These are phyloP conservation scores for Kodamaea ohmeri DNA, from an alignment of 1,139 yeast species.

Conservation along the genomic window DNA sequence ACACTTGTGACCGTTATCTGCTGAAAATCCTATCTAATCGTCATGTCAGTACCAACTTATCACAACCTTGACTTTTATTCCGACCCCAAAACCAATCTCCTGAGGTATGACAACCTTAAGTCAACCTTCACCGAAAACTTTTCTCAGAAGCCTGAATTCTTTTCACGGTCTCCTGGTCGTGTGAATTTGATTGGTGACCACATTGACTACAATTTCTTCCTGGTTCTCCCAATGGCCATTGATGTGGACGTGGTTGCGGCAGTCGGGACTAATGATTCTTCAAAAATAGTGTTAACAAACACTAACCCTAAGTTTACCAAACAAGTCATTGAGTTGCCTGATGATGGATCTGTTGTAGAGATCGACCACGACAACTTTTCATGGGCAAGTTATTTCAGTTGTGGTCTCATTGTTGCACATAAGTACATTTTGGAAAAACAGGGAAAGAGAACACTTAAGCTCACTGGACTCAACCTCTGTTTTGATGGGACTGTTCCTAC, in stretches of 20 bases:
- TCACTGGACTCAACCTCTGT: slow-evolving; percentile 2
- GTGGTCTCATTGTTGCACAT: slow-evolving; percentile 4
- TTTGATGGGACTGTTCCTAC: slow-evolving; percentile 6
- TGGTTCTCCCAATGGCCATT: slow-evolving; percentile 6
- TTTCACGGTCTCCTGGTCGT: slow-evolving; percentile 4
- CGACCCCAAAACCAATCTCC: not conserved
- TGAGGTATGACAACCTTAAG: not conserved
- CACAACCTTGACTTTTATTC: slow-evolving; percentile 3
- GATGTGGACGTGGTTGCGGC: slow-evolving; percentile 6
- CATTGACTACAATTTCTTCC: slow-evolving; percentile 6
- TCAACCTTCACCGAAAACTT: not conserved
- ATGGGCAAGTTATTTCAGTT: slow-evolving; percentile 5
- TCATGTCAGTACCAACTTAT: slow-evolving; percentile 4
- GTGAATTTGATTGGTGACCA: slow-evolving; percentile 6
- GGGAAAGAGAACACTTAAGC: not conserved
- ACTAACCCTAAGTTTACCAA: slow-evolving; percentile 1
- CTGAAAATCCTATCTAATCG: not conserved
- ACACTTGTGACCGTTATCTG: too few species aligned
- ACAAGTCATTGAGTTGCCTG: not conserved
- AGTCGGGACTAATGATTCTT: slow-evolving; percentile 2
- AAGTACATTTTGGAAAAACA: slow-evolving; percentile 2
- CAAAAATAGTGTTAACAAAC: slow-evolving; percentile 4
- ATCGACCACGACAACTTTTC: slow-evolving; percentile 2
- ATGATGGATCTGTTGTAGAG: not conserved
- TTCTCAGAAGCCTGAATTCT: slow-evolving; percentile 1